phyloP scores from a whole-genome alignment of 129 eudicot genomes.

The Deinandra increscens region DNA sequence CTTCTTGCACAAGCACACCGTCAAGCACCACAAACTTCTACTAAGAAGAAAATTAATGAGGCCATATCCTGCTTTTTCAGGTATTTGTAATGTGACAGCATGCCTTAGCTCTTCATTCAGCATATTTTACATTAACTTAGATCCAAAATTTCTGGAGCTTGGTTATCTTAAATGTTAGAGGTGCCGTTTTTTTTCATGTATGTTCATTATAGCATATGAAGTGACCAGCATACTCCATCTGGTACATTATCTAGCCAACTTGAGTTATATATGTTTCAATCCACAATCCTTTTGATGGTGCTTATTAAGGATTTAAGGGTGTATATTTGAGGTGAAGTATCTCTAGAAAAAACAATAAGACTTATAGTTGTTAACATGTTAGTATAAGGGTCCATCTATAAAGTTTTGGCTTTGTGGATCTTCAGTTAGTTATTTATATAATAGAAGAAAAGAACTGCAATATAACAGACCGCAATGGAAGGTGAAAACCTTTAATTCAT shows the following conservation, averaged over 20 bases:
- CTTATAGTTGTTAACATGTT: not conserved
- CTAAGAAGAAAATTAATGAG: constrained; percentile 64
- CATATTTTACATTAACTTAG: too few relatives aligned
- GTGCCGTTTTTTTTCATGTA: not conserved
- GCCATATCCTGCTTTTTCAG: constrained; percentile 90
- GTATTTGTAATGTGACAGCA: constrained; percentile 36
- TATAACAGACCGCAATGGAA: not conserved
- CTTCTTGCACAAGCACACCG: constrained; percentile 80
- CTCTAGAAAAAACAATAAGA: not conserved
- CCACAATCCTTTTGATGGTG: not conserved
- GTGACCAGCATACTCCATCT: not conserved
- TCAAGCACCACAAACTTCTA: constrained; percentile 43
- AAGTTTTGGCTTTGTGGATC: not conserved
- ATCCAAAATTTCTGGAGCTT: too few relatives aligned
- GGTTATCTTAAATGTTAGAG: not conserved
- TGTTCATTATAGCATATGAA: not conserved
- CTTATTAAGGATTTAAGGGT: not conserved
- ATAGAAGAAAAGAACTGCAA: not conserved
- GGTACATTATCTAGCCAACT: not conserved
- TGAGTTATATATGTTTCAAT: not conserved
- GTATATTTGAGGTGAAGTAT: not conserved
- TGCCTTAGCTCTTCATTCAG: not conserved
- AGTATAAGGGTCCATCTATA: not conserved
- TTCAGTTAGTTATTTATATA: not conserved
- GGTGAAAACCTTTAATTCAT: not conserved